Percentiles rank a stretch among this genome's conserved stretches.
These are phyloP conservation scores for Rhizopus stolonifer DNA, from an alignment of 371 early-diverging fungal genomes.

Conservation along the genomic window DNA sequence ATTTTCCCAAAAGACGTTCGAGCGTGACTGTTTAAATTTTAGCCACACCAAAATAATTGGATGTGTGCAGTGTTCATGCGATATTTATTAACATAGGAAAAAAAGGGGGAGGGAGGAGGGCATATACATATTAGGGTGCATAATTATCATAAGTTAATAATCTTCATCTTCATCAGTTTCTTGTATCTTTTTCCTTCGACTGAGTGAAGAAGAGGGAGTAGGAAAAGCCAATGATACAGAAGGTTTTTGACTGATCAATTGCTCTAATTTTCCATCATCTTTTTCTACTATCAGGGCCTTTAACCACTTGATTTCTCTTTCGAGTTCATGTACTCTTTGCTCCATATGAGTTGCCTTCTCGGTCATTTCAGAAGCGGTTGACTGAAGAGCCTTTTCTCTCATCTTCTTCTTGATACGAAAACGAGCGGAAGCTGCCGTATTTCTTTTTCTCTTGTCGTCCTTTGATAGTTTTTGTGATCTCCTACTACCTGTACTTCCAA, in stretches of 20 bases:
- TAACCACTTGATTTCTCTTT: constrained; percentile 90
- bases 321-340: constrained; percentile 72
- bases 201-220: background rate
- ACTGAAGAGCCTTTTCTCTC: constrained; percentile 81
- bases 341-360: constrained; percentile 74
- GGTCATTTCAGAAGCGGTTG: constrained; percentile 80
- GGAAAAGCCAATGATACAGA: constrained; percentile 10
- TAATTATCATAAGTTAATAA: background rate
- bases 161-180: background rate
- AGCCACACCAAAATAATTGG: no score
- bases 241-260: constrained; percentile 29
- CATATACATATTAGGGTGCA: background rate
- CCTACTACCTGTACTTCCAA: background rate
- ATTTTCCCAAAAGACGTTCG: background rate
- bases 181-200: background rate
- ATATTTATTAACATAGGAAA: background rate
- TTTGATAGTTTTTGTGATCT: constrained; percentile 34
- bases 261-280: constrained; percentile 39
- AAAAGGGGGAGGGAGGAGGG: background rate
- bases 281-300: constrained; percentile 82
- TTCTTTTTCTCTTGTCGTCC: constrained; percentile 86
- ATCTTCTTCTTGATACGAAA: constrained; percentile 91
- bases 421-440: constrained; percentile 92
- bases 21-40: background rate
- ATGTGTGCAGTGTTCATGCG: background rate